phyloP scores from a whole-genome alignment of 1,284 basidiomycete species.

The Tausonia pullulans region DNA sequence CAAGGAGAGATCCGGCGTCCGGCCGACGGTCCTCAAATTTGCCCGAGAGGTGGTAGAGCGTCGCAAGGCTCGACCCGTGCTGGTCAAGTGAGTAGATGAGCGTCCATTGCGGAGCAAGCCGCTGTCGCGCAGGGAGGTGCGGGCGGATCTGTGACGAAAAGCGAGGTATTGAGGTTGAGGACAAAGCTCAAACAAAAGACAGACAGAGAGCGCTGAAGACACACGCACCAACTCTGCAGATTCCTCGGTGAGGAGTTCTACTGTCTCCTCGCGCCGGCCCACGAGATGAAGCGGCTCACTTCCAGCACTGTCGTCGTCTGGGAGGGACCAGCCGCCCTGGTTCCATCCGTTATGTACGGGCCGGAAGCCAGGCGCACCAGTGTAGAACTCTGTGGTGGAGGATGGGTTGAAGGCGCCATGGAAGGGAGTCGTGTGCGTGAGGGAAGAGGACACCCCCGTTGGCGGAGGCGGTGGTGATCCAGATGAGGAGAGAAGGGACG shows the following conservation, averaged over 20 bases:
- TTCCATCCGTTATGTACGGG: conserved; percentile 31
- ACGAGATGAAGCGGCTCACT: conserved; percentile 34
- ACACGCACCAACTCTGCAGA: conserved; percentile 51
- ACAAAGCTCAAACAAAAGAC: not conserved
- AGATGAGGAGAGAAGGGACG: conserved; percentile 2
- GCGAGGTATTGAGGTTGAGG: not conserved
- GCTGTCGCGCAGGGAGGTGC: conserved; percentile 65
- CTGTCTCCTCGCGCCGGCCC: conserved; percentile 48
- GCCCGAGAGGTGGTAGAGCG: conserved; percentile 61
- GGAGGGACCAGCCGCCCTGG: conserved; percentile 25
- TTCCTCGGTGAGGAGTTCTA: conserved; percentile 42
- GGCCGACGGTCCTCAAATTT: conserved; percentile 28
- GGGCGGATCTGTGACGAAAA: conserved; percentile 47
- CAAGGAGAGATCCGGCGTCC: conserved; percentile 43
- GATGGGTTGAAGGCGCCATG: not conserved
- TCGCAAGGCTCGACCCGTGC: conserved; percentile 83
- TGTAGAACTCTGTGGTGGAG: conserved; percentile 46
- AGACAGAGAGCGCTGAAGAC: conserved; percentile 3
- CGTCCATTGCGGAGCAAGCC: conserved; percentile 68
- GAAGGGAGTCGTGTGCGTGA: conserved; percentile 12
- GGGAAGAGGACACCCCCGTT: not conserved
- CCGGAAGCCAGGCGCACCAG: conserved; percentile 65
- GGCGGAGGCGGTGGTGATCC: not conserved
- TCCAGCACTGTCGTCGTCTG: conserved; percentile 26
- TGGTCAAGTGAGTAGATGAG: conserved; percentile 89